Evolutionary conservation across 1,284 basidiomycete genomes (phyloP).

Genomic region (Thelephora terrestris): DNA sequence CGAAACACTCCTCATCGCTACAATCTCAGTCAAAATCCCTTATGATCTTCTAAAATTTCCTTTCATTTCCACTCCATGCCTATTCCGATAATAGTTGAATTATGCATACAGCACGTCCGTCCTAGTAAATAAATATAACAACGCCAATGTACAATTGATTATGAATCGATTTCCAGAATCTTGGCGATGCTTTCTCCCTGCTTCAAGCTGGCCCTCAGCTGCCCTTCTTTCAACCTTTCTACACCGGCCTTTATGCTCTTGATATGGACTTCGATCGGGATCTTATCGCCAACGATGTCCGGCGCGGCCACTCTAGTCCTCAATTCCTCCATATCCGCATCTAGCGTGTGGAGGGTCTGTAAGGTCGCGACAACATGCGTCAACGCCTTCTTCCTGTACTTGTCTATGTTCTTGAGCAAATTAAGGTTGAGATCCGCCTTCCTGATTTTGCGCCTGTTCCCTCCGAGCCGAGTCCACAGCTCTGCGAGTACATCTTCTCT

Average conservation of each 20-base stretch:
- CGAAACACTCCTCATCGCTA: no score
- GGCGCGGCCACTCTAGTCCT: slow-evolving; percentile 58
- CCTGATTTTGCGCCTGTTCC: slow-evolving; percentile 37
- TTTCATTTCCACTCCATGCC: no score
- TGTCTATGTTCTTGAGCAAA: slow-evolving; percentile 42
- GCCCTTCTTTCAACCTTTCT: slow-evolving; percentile 49
- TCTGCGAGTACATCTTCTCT: slow-evolving; percentile 46
- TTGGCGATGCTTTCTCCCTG: slow-evolving; percentile 23
- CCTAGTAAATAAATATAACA: not conserved
- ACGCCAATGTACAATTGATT: not conserved
- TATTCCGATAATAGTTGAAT: no score
- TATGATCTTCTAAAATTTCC: no score
- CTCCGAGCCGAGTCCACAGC: slow-evolving; percentile 59
- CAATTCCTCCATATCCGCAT: slow-evolving; percentile 63
- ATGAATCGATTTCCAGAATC: slow-evolving; percentile 17
- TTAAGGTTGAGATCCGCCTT: slow-evolving; percentile 38
- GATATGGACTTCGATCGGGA: slow-evolving; percentile 65
- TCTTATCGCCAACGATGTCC: slow-evolving; percentile 40
- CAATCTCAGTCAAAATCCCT: no score
- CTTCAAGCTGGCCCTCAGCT: slow-evolving; percentile 28
- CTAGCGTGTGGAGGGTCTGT: slow-evolving; percentile 49
- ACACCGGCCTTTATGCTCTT: slow-evolving; percentile 54
- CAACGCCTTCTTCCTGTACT: slow-evolving; percentile 47
- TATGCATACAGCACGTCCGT: no score
- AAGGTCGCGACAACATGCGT: slow-evolving; percentile 53